Conservation (phyloP, 1,284 basidiomycete genomes). For the Wallemia ichthyophaga region DNA sequence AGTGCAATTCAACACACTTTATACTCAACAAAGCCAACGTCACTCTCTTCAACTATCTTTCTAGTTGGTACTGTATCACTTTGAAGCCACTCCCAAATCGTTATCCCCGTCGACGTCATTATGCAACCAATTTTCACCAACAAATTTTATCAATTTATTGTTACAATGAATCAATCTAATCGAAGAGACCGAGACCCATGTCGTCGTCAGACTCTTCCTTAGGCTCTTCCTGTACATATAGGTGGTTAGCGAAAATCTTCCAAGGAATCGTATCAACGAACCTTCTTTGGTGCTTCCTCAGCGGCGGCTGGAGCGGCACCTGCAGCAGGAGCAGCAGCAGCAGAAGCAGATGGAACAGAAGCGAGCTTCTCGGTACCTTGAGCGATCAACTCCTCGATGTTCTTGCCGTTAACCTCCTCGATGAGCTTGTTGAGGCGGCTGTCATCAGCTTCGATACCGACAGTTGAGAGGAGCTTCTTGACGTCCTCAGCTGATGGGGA, state of each 20-base stretch:
- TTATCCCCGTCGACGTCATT: neutral
- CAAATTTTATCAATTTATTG: neutral
- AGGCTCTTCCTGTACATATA: slow-evolving; percentile 2
- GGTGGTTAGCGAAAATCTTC: neutral
- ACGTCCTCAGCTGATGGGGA: slow-evolving; percentile 66
- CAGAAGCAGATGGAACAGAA: slow-evolving; percentile 32
- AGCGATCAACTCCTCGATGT: slow-evolving; percentile 60
- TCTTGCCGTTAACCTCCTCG: slow-evolving; percentile 76
- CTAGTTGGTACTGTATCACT: neutral
- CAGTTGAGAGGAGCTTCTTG: slow-evolving; percentile 57
- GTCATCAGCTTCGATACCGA: slow-evolving; percentile 68
- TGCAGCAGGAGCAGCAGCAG: slow-evolving; percentile 13
- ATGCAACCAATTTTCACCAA: neutral
- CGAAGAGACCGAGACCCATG: slow-evolving; percentile 6
- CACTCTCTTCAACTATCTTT: neutral
- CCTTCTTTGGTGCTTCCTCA: slow-evolving; percentile 10
- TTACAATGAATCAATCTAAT: slow-evolving; percentile 1
- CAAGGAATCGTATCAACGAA: too few species aligned
- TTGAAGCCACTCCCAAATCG: neutral
- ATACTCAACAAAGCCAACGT: neutral
- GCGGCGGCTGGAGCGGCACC: slow-evolving; percentile 14
- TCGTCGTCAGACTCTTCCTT: slow-evolving; percentile 7
- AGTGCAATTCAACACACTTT: neutral
- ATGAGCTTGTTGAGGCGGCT: slow-evolving; percentile 59
- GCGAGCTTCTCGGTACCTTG: slow-evolving; percentile 79